Evolutionary conservation across 805 yeast genomes (phyloP), one percentile per base, ranked within the genome.

Genomic region (Lipomyces yamanashiensis): DNA sequence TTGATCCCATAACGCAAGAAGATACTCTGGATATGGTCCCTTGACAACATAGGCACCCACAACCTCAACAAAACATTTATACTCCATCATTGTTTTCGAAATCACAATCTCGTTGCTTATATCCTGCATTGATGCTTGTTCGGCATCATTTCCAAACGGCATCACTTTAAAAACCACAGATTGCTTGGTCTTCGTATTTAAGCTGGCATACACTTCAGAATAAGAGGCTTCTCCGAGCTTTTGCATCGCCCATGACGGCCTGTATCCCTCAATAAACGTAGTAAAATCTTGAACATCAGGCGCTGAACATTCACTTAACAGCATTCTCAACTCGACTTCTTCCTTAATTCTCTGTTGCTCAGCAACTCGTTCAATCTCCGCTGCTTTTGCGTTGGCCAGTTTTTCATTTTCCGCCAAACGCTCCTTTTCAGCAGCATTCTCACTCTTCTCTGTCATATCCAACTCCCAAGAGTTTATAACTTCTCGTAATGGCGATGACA

Each of bases 181-280:
- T 15, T 69, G 67, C 23, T 69, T 71, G 4, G 72, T 67, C 17
- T 62, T 47, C 23, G 61, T 61, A 45, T 70, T 69, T 53, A 71
- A 75, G 44, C 76, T 73, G 7, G 75, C 68, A 59, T 74, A 82
- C 7, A 81, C 81, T 64, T 83, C 84, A 60, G 80, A 76, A 69
- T 76, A 80, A 0, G 82, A 76, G 1, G 85, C 83, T 67, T 83
- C 85, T 7, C 80, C 77, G 28, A 81, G 73, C 68, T 82, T 81
- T 19, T 69, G 69, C 49, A 82, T 63, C 1, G 62, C 54, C 43
- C 73, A 73, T 44, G 70, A 67, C 37, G 69, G 71, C 23, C 41
- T 45, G 21, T 39, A 15, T 34, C 37, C 54, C 7, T 67, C 68
- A 40, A 77, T 59, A 61, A 74, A 79, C 15, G 72, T 71, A 9